Conservation (phyloP, 2,329 filamentous ascomycete genomes). For the Dothistroma pini region DNA sequence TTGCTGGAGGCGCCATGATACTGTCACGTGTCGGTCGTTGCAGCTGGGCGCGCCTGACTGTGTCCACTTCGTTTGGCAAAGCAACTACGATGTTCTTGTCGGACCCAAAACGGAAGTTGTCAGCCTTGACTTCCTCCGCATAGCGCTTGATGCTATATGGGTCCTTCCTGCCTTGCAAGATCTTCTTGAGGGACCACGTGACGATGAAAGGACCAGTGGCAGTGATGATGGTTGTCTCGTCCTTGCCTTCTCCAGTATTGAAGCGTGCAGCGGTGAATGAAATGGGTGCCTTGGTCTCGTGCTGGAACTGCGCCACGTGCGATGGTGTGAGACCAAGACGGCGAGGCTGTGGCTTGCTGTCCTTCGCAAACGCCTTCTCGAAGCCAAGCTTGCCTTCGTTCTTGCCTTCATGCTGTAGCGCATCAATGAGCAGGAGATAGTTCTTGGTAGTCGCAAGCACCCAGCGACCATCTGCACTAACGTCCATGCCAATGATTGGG, state of each 20-base stretch:
- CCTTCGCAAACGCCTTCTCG: conserved; percentile 86
- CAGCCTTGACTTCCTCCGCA: conserved; percentile 89
- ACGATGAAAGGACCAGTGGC: conserved; percentile 96
- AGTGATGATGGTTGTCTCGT: conserved; percentile 91
- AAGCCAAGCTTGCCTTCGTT: conserved; percentile 98
- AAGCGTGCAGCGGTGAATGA: conserved; percentile 90
- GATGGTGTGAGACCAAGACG: conserved; percentile 84
- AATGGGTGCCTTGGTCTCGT: conserved; percentile 84
- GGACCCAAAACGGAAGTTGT: conserved; percentile 95
- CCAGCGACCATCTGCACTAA: conserved; percentile 94
- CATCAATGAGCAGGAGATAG: conserved; percentile 90
- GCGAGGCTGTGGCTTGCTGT: conserved; percentile 87
- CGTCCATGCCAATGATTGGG: conserved; percentile 89
- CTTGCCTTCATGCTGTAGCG: conserved; percentile 81
- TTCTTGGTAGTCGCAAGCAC: conserved; percentile 90
- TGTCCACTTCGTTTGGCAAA: conserved; percentile 94
- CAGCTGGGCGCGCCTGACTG: conserved; percentile 83
- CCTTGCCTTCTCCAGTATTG: conserved; percentile 75
- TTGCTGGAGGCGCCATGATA: conserved; percentile 55
- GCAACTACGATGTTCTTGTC: conserved; percentile 99
- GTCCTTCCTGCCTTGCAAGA: conserved; percentile 74
- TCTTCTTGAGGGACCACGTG: conserved; percentile 92
- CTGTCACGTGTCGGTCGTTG: conserved; percentile 89
- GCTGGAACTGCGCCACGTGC: conserved; percentile 95
- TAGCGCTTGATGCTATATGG: conserved; percentile 98